Base-by-base conservation (phyloP, 352 stramenopile species). In the Phytophthora agathidicida region DNA sequence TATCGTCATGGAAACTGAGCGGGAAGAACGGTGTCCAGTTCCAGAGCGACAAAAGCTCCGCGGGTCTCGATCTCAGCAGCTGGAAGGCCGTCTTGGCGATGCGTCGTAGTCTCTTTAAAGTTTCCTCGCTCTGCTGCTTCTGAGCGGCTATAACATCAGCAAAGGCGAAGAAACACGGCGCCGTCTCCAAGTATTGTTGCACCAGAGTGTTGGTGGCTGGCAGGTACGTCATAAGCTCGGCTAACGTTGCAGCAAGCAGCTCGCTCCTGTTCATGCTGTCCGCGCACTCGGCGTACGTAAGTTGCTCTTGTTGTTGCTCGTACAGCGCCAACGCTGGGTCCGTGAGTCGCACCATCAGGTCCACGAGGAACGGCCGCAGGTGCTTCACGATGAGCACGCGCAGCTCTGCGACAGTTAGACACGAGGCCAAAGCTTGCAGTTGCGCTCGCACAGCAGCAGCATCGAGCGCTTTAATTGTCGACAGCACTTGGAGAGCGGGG, bases 21-120 rank as follows among this genome's bases (percentile, higher is more conserved):
- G 83, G 78, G 50, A 92, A 94, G 38, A 94, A 83, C 2, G 75
- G 57, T 19, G 81, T 78, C 85, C 83, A 96, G 66, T 96, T 94
- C 83, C 85, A 96, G 16, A 90, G 68, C 45, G 65, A 30, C 22
- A 61, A 56, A 24, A 91, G 67, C 30, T 85, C 82, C 20, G 75
- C 72, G 14, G 83, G 77, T 48, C 85, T 65, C 24, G 77, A 37
- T 8, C 68, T 47, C 11, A 94, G 42, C 33, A 96, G 33, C n/a
- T 77, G 65, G 48, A 82, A 79, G 10, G 80, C 80, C 3, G 80
- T 88, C 24, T 70, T 65, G 13, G 84, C 77, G 42, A 93, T 90
- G 20, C 70, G 58, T 13, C 66, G 67, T 43, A 94, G 49, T 7
- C 87, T 80, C 5, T 44, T 45, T 6, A 68, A 16, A 16, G 60